Evolutionary conservation across 352 stramenopile genomes (phyloP).

Genomic region (Achlya hypogyna): DNA sequence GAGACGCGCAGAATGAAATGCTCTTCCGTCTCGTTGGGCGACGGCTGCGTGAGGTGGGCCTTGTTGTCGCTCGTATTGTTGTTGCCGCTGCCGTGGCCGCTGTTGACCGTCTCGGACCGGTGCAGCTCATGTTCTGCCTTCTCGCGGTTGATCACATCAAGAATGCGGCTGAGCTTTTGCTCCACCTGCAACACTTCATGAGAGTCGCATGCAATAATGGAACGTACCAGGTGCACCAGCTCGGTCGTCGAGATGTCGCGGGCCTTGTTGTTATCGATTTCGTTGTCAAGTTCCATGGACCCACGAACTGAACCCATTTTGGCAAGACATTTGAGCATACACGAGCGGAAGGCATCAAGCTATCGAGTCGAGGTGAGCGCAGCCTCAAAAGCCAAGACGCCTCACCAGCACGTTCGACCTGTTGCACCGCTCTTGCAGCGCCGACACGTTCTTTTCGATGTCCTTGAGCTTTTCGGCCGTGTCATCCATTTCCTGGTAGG

Average conservation of each 20-base stretch:
- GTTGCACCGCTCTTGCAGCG: constrained; percentile 62
- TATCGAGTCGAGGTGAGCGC: background rate
- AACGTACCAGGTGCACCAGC: constrained; percentile 47
- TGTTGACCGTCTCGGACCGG: constrained; percentile 41
- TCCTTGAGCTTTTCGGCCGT: constrained; percentile 75
- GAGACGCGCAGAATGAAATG: constrained; percentile 81
- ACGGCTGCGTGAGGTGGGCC: constrained; percentile 39
- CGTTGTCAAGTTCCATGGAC: constrained; percentile 63
- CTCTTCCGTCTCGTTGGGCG: constrained; percentile 62
- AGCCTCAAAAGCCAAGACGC: background rate
- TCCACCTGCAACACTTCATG: constrained; percentile 28
- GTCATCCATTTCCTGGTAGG: constrained; percentile 81
- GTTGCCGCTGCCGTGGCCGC: constrained; percentile 10
- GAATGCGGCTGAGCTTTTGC: constrained; percentile 70
- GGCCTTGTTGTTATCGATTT: constrained; percentile 56
- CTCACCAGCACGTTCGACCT: constrained; percentile 57
- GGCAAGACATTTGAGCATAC: constrained; percentile 70
- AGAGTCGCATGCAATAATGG: background rate
- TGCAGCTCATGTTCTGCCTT: constrained; percentile 74
- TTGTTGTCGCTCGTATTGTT: constrained; percentile 26
- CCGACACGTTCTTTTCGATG: constrained; percentile 65
- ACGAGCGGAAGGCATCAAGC: constrained; percentile 63
- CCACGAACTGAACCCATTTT: constrained; percentile 67
- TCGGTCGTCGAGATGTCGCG: constrained; percentile 59
- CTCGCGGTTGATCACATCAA: constrained; percentile 78